Percentiles rank a stretch among this genome's conserved stretches.
These are phyloP conservation scores for Colletotrichum sp. DNA, from an alignment of 2,329 filamentous ascomycete species.

Conservation along the genomic window DNA sequence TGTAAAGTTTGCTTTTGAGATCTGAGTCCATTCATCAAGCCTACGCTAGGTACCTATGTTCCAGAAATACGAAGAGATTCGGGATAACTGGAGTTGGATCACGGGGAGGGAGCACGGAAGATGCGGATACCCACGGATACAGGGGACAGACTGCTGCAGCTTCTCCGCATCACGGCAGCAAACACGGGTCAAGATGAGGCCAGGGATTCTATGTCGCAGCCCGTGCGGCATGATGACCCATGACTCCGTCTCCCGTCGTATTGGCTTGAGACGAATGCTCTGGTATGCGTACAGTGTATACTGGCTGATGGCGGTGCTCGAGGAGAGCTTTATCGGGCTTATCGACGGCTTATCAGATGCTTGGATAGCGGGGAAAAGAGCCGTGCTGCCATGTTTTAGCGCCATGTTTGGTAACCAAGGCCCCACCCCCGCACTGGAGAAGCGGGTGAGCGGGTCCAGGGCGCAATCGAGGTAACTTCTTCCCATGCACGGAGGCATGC, in stretches of 20 bases:
- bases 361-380: neutral
- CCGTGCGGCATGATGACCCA: neutral
- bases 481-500: conserved; percentile 17
- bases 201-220: neutral
- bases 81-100: neutral
- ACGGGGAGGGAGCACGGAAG: neutral
- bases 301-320: neutral
- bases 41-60: neutral
- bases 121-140: neutral
- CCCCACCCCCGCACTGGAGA: conserved; percentile 17
- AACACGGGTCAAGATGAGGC: neutral
- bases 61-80: neutral
- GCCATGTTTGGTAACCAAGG: conserved; percentile 2
- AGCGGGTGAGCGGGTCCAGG: conserved; percentile 7
- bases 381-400: conserved; percentile 5
- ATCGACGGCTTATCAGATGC: conserved; percentile 1
- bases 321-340: conserved; percentile 1
- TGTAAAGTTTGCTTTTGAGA: neutral
- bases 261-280: neutral
- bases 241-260: neutral
- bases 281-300: neutral
- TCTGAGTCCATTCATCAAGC: neutral
- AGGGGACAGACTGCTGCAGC: neutral
- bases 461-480: neutral
- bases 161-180: neutral